Evolutionary conservation across 495 filamentous ascomycete species (phyloP), one percentile per base, ranked within the genome.

Genomic region (Neurospora intermedia): DNA sequence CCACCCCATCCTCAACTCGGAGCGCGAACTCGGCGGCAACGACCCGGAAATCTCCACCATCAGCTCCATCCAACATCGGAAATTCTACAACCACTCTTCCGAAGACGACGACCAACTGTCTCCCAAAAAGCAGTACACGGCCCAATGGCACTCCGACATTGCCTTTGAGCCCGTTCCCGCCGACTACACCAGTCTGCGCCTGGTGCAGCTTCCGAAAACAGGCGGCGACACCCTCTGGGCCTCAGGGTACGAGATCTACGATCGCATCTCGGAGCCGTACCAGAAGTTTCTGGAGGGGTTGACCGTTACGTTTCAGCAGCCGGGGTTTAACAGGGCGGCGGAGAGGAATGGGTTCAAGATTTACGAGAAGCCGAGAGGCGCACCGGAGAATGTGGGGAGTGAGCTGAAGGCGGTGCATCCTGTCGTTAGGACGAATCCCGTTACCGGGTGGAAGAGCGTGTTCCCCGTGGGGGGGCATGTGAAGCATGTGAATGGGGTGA

Each of bases 371-470:
- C 78, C 83, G 1, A 85, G 91, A 2, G 92, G 92, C 1, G 83
- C 87, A 0, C 89, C 89, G 0, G 87, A 89, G 77, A 94, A 94
- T 74, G 80, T 87, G 0, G 92, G 90, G 35, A 80, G 79, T 0
- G 86, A 87, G 40, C 79, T 94, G 6, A 85, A 78, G 20, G 89
- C 91, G 0, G 78, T 88, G 16, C 91, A 94, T 73, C 90, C 91
- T 0, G 88, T 93, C 3, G 84, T 94, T 18, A 87, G 92, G 11
- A 94, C 91, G 11, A 93, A 94, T 75, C 92, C 92, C 0, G 89
- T 93, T 0, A 93, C 91, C 0, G 91, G 91, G 0, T 94, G 92
- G 91, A 94, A 94, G 77, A 85, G 81, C 23, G 80, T 94, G 23
- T 94, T 88, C 77, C 88, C 87, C 7, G 85, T 90, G 54, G 89